These are phyloP conservation scores for Omphalotus olearius DNA, from an alignment of 1,284 basidiomycete genomes.

Conservation along the genomic window DNA sequence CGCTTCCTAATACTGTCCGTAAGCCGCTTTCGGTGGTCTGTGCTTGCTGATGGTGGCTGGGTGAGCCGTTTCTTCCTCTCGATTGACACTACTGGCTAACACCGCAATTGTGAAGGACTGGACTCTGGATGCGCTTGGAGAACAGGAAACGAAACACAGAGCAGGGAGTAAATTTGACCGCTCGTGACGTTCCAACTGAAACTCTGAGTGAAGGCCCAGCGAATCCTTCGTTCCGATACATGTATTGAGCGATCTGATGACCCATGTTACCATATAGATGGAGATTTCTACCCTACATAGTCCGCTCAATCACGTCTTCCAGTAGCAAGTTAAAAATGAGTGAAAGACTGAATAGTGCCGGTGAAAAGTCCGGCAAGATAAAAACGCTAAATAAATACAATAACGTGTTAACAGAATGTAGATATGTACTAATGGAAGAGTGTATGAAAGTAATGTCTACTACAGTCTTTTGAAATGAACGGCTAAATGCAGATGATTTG, in stretches of 20 bases:
- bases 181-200: slow-evolving; percentile 41
- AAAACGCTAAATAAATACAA: too few species aligned
- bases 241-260: slow-evolving; percentile 29
- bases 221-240: slow-evolving; percentile 41
- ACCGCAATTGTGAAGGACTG: slow-evolving; percentile 20
- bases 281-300: too few species aligned
- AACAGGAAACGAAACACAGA: slow-evolving; percentile 36
- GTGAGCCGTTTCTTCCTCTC: slow-evolving; percentile 19
- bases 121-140: slow-evolving; percentile 38
- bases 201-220: slow-evolving; percentile 36
- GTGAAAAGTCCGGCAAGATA: too few species aligned
- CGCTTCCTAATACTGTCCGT: not conserved
- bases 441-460: too few species aligned
- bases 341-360: too few species aligned
- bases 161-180: slow-evolving; percentile 38
- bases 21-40: slow-evolving; percentile 37
- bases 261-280: not conserved
- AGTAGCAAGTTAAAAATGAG: too few species aligned
- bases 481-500: too few species aligned
- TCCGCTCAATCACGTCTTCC: too few species aligned
- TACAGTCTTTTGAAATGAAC: too few species aligned
- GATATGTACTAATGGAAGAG: too few species aligned
- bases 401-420: too few species aligned
- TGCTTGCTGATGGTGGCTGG: slow-evolving; percentile 34
- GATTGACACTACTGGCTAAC: not conserved